Conservation (phyloP, 768 basidiomycete genomes). For the Collybiopsis luxurians region DNA sequence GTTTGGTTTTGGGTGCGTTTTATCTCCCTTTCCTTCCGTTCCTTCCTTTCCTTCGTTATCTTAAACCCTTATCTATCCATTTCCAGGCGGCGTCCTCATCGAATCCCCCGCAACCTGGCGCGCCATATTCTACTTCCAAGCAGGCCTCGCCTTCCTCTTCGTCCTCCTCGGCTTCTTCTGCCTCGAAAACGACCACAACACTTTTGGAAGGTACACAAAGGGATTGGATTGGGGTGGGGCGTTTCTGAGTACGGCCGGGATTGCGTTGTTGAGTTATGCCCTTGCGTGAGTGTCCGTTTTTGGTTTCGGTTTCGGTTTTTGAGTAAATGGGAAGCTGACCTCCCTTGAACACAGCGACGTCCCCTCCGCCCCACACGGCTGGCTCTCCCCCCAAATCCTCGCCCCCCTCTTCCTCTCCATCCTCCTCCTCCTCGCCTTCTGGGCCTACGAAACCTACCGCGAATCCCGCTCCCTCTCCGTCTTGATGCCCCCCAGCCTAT, state of each 20-base stretch:
- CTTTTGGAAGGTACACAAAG: slow-evolving; percentile 18
- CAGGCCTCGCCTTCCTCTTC: slow-evolving; percentile 26
- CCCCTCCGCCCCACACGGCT: slow-evolving; percentile 26
- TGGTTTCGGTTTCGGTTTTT: neutral
- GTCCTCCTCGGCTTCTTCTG: slow-evolving; percentile 19
- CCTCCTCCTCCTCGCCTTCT: slow-evolving; percentile 22
- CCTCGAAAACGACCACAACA: neutral
- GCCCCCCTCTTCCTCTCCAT: slow-evolving; percentile 23
- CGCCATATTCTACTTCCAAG: slow-evolving; percentile 30
- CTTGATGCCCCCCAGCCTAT: slow-evolving; percentile 30
- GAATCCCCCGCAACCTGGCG: slow-evolving; percentile 29
- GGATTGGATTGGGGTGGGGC: slow-evolving; percentile 35
- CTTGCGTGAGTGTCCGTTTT: slow-evolving; percentile 23
- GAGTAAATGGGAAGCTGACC: no score
- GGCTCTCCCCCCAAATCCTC: slow-evolving; percentile 30
- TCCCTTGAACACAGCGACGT: slow-evolving; percentile 27
- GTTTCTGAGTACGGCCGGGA: slow-evolving; percentile 26
- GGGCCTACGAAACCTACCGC: slow-evolving; percentile 27
- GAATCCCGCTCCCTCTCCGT: slow-evolving; percentile 23
- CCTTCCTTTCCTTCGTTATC: no score
- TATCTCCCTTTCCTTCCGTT: neutral
- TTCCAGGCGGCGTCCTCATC: slow-evolving; percentile 27
- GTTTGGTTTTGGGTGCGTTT: slow-evolving; percentile 27
- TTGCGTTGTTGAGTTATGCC: slow-evolving; percentile 31
- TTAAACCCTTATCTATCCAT: neutral